Base-by-base conservation (phyloP, 164 flowering plant genomes). In the Brasenia schreberi region DNA sequence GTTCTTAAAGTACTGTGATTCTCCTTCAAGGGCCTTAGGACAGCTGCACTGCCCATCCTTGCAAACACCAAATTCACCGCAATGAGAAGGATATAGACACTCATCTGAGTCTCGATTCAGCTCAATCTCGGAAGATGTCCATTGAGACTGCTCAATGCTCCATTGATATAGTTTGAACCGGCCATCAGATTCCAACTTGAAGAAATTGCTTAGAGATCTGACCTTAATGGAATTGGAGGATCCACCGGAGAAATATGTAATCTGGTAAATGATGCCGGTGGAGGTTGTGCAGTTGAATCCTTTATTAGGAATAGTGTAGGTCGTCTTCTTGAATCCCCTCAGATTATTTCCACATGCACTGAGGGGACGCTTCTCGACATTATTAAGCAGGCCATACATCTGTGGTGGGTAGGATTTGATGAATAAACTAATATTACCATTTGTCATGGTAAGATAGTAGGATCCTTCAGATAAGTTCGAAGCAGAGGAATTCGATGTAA, bases 391-490 rank as follows among this genome's bases (percentile, higher is more conserved):
- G 18, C 10, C 45, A 61, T 70, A 64, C 27, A 43, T 43, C 6
- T 43, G 68, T 6, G 72, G 72, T 5, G 72, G 67, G 9, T 59
- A 5, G 23, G 64, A 42, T 0, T 23, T 67, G 10, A 45, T 39
- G 59, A 59, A 70, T n/a, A 64, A 67, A 14, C 33, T 19, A 5
- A 59, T 19, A 5, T 18, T 64, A 43, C 33, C 17, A 16, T 42
- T 27, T 42, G 0, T 43, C n/a, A 70, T 66, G 60, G 65, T 11
- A 44, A 68, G 56, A 65, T 60, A 74, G 11, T 43, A 67, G 44
- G n/a, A 6, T 39, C 73, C 73, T 18, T 7, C 11, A 60, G 68
- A 43, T 64, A 65, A 70, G 63, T 75, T 72, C n/a, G 72, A 58
- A 5, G 6, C 5, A 4, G 78, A 75, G 39, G 42, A 67, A 59